Evolutionary conservation across 2,329 filamentous ascomycete species (phyloP).

Genomic region (Ophiobolus disseminans): DNA sequence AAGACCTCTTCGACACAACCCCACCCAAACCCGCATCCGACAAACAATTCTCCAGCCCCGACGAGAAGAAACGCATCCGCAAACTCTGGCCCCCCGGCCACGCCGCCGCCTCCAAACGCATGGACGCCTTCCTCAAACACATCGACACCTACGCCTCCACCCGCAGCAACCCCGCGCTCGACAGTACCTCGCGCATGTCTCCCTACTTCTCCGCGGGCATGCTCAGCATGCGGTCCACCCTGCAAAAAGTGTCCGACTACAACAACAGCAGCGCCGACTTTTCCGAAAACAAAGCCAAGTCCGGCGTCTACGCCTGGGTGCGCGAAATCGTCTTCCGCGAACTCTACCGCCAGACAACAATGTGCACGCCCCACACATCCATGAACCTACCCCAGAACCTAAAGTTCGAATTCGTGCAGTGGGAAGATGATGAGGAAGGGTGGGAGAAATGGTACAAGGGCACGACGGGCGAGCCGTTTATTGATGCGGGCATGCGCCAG

Average conservation of each 20-base stretch:
- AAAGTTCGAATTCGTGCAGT: conserved; percentile 60
- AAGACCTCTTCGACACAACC: conserved; percentile 39
- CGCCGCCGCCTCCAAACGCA: conserved; percentile 50
- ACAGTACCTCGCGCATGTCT: conserved; percentile 52
- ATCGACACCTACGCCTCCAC: conserved; percentile 51
- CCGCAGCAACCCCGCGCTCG: conserved; percentile 52
- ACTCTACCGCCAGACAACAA: conserved; percentile 57
- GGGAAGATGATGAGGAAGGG: conserved; percentile 58
- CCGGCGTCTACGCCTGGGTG: conserved; percentile 55
- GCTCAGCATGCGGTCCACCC: conserved; percentile 55
- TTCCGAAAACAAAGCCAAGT: conserved; percentile 44
- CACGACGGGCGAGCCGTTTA: conserved; percentile 56
- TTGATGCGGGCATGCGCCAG: conserved; percentile 61
- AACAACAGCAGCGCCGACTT: conserved; percentile 55
- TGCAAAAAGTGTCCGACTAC: conserved; percentile 50
- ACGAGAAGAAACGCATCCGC: conserved; percentile 51
- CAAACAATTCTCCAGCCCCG: conserved; percentile 50
- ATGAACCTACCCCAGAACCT: conserved; percentile 61
- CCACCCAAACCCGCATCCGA: conserved; percentile 49
- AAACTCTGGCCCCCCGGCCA: conserved; percentile 57
- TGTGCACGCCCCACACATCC: conserved; percentile 55
- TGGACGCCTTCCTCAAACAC: conserved; percentile 52
- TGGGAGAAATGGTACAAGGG: conserved; percentile 8
- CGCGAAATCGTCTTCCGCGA: conserved; percentile 61
- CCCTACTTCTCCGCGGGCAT: conserved; percentile 57